A percentile compares a stretch with the other conserved stretches of the same genome.
Conservation (phyloP, 129 eudicot genomes). For the Mikania micrantha region DNA sequence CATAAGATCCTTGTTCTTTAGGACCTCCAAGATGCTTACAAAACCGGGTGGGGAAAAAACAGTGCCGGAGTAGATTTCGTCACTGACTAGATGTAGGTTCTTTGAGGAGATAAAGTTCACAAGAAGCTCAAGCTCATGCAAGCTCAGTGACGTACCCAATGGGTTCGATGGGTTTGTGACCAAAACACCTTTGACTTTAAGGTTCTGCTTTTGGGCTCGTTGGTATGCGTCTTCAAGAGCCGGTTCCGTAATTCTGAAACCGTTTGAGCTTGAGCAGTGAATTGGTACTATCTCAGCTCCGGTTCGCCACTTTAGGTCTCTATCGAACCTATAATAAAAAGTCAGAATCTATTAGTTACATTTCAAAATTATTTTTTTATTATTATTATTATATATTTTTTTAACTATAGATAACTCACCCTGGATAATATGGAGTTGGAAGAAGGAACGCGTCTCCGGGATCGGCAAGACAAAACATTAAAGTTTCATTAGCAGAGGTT, state of each 20-base stretch:
- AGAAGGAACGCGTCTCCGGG: conserved; percentile 72
- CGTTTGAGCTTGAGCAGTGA: conserved; percentile 57
- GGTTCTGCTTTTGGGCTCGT: no score
- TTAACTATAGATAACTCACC: conserved; percentile 9
- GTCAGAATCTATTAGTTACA: neutral
- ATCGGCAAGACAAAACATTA: conserved; percentile 67
- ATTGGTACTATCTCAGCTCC: conserved; percentile 59
- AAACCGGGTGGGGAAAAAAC: conserved; percentile 41
- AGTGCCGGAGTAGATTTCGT: conserved; percentile 71
- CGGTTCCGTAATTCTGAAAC: conserved; percentile 48
- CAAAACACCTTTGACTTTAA: conserved; percentile 66
- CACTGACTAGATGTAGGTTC: conserved; percentile 66
- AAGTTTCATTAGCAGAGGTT: conserved; percentile 69
- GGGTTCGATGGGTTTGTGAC: conserved; percentile 85
- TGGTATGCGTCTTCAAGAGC: conserved; percentile 53
- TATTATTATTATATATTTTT: no score
- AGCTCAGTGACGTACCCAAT: conserved; percentile 54
- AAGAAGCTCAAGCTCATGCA: no score
- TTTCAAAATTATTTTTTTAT: no score
- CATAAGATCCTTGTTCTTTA: conserved; percentile 31
- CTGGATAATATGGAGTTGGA: conserved; percentile 94
- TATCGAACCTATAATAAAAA: conserved; percentile 39
- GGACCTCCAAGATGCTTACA: conserved; percentile 46
- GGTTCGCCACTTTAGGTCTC: conserved; percentile 87
- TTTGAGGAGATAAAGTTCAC: no score